Evolutionary conservation across 1,284 basidiomycete genomes (phyloP), one percentile per base, ranked within the genome.

Genomic region (Termitomyces sp.): DNA sequence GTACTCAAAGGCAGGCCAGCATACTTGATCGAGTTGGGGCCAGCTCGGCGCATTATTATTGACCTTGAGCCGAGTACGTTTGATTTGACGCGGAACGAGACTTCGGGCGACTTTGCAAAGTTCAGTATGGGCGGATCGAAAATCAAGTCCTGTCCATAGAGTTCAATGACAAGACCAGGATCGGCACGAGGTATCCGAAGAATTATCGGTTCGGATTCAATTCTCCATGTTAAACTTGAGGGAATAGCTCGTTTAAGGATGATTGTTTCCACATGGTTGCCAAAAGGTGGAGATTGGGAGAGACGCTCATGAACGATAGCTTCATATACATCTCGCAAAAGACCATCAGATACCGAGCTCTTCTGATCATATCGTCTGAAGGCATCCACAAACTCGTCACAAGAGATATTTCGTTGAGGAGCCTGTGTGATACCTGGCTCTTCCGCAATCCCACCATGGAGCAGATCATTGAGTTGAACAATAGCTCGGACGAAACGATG

Each of bases 31-130:
- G 94, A 90, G 67, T 90, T 91, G 12, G 81, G 74, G 1, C 94
- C 93, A 42, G 83, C 78, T 47, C 92, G 83, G 65, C 85, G 79
- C 76, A 97, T 86, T 51, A 91, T 78, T 62, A 96, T 81, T 31
- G 84, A 84, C 68, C 90, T 90, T 19, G 80, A 69, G 15, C 95
- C 94, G n/a, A 97, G 78, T 6, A 83, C 80, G 2, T 79, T 83
- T 8, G 92, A 93, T 12, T 83, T 93, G 38, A 97, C 82, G 47
- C 90, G 83, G 79, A 98, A 98, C 4, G 89, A 88, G n/a, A 82
- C 86, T 62, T 92, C 86, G 1, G 82, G 74, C 0, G 85, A 86
- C 60, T 83, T 83, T 0, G 83, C 70, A 65, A 98, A 98, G 36
- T 77, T 85, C 19, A 98, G 77, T 19, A 86, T 73, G 0, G 89